Base-by-base conservation (phyloP, 176 grass and related monocot species). In the Pontederia paniculata region DNA sequence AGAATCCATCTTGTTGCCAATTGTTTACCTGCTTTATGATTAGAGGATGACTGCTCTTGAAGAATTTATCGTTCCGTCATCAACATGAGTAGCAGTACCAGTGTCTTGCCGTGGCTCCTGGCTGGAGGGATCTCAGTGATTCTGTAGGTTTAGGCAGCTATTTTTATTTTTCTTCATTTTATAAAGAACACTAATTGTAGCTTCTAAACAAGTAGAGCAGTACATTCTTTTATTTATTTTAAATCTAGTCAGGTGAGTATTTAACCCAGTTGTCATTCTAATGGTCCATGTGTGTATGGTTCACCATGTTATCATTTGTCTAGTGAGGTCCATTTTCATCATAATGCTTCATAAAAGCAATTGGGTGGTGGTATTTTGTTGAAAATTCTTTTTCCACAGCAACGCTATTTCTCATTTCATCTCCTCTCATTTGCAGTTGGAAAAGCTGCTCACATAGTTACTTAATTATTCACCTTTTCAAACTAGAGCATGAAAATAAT, bases 21-120 rank as follows among this genome's bases (percentile, higher is more conserved):
- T 25, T 44, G 17, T 63, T 51, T 44, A 21, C 45, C 57, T 51
- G 23, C 15, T 70, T 41, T 23, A 44, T 17, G 37, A 21, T 79
- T 72, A 69, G 68, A 71, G 74, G 83, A 88, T 88, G 86, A 83
- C 93, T 80, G 87, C 93, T 98, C 77, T 81, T 55, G 72, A 80
- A 48, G 73, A 45, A 50, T 81, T 84, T 80, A 87, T 76, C 60
- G 78, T 37, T 74, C 57, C 78, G 70, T 95, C 81, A 82, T 89
- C 68, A 71, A 67, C 60, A 66, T 47, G 68, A 70, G 41, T 64
- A 64, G 15, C 31, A 18, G 31, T 1, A 42, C 4, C 10, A 16
- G 8, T 16, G 15, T 13, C 12, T 17, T 50, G 48, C 13, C 14
- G n/a, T 17, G 15, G 1, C n/a, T 16, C 15, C 48, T 16, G 13